Evolutionary conservation across 83 land plant species (phyloP).

Genomic region (Picea mariana): DNA sequence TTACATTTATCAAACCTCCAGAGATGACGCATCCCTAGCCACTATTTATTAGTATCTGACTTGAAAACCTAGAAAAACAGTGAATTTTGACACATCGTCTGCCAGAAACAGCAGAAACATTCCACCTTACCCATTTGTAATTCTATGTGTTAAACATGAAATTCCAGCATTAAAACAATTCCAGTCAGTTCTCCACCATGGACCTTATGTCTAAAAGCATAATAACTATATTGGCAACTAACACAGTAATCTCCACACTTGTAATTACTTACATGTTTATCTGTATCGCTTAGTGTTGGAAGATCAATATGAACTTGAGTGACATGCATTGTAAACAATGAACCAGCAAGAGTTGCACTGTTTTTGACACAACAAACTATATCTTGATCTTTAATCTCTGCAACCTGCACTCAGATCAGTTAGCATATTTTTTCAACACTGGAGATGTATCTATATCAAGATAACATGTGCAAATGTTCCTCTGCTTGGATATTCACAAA

Average conservation of each 20-base stretch:
- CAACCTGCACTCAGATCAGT: neutral
- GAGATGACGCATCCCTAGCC: no score
- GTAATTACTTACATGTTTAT: constrained; percentile 53
- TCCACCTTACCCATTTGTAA: neutral
- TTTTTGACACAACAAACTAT: constrained; percentile 83
- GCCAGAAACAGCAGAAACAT: neutral
- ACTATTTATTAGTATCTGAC: no score
- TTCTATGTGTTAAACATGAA: neutral
- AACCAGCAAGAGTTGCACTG: constrained; percentile 84
- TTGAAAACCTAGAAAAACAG: no score
- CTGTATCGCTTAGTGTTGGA: constrained; percentile 82
- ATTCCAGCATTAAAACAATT: neutral
- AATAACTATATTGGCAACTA: neutral
- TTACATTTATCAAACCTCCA: no score
- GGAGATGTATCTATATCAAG: neutral
- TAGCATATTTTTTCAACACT: neutral
- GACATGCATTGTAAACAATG: constrained; percentile 81
- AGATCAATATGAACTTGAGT: constrained; percentile 73
- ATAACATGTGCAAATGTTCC: neutral
- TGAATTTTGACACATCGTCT: neutral
- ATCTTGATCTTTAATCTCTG: constrained; percentile 66
- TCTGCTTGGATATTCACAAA: neutral
- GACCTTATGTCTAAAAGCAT: neutral
- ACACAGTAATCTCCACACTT: neutral
- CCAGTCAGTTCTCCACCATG: neutral